Conservation (phyloP, 345 rosid genomes). For the Noccaea caerulescens region DNA sequence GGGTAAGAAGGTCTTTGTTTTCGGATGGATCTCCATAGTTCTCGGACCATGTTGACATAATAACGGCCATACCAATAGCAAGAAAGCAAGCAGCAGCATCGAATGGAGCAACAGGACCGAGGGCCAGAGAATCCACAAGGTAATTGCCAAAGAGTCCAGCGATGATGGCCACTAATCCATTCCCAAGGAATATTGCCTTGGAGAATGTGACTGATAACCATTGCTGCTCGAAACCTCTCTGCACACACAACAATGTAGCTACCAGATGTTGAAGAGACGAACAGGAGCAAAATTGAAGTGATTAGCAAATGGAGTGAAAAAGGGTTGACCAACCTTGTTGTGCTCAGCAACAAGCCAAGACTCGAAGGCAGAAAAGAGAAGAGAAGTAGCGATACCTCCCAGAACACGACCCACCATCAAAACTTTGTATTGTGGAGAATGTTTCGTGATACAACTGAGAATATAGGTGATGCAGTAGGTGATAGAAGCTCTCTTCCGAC, state of each 20-base stretch:
- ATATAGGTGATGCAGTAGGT: slow-evolving; percentile 75
- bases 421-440: slow-evolving; percentile 70
- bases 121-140: slow-evolving; percentile 59
- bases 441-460: slow-evolving; percentile 77
- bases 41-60: slow-evolving; percentile 64
- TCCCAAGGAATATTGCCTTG: slow-evolving; percentile 75
- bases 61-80: slow-evolving; percentile 66
- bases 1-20: slow-evolving; percentile 63
- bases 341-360: slow-evolving; percentile 91
- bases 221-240: slow-evolving; percentile 74
- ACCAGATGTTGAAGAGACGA: background rate
- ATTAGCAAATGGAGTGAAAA: background rate
- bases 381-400: slow-evolving; percentile 82
- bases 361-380: slow-evolving; percentile 76
- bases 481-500: slow-evolving; percentile 69
- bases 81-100: slow-evolving; percentile 80
- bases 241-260: slow-evolving; percentile 1
- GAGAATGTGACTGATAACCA: slow-evolving; percentile 79
- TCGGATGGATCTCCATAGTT: slow-evolving; percentile 75
- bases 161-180: slow-evolving; percentile 66
- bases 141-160: slow-evolving; percentile 66
- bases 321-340: slow-evolving; percentile 53
- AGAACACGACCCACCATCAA: slow-evolving; percentile 72
- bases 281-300: background rate
- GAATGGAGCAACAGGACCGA: slow-evolving; percentile 76